Percentiles rank a stretch among this genome's conserved stretches.
Evolutionary conservation across 2,329 filamentous ascomycete genomes (phyloP).

Genomic region (Sporothrix brunneoviolacea): DNA sequence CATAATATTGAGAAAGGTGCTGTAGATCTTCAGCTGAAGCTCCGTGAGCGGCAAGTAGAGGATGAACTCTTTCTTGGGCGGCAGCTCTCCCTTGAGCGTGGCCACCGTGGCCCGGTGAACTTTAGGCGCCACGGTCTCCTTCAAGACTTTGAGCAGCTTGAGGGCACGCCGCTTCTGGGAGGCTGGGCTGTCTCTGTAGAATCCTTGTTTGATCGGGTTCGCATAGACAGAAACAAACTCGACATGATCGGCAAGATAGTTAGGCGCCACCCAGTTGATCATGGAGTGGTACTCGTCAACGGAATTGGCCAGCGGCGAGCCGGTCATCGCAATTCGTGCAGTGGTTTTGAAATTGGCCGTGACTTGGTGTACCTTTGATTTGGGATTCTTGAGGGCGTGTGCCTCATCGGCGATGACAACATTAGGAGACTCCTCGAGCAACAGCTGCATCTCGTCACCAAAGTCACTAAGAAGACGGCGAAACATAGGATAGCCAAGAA

Average conservation of each 20-base stretch:
- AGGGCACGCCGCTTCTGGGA: constrained; percentile 52
- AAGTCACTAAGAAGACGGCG: constrained; percentile 28
- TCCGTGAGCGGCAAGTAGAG: constrained; percentile 64
- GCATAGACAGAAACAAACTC: constrained; percentile 69
- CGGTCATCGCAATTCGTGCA: constrained; percentile 75
- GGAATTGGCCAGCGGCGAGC: constrained; percentile 79
- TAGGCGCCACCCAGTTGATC: constrained; percentile 79
- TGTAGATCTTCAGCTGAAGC: constrained; percentile 59
- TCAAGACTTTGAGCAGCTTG: constrained; percentile 64
- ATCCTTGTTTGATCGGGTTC: constrained; percentile 64
- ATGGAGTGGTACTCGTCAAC: constrained; percentile 79
- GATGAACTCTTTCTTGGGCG: constrained; percentile 74
- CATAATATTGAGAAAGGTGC: constrained; percentile 32
- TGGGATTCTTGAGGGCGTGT: constrained; percentile 66
- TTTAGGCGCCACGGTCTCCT: constrained; percentile 67
- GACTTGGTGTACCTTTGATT: constrained; percentile 44
- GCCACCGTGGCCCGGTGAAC: constrained; percentile 66
- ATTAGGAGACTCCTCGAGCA: constrained; percentile 45
- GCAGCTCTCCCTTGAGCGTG: constrained; percentile 59
- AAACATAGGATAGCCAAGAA: constrained; percentile 70
- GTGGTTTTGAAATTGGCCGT: constrained; percentile 57
- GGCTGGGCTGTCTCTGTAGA: constrained; percentile 56
- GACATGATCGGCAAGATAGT: constrained; percentile 60
- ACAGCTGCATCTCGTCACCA: constrained; percentile 23
- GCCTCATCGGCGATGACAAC: constrained; percentile 83